These are phyloP conservation scores for Suillus tomentosus DNA, from an alignment of 768 basidiomycete genomes.

Conservation along the genomic window DNA sequence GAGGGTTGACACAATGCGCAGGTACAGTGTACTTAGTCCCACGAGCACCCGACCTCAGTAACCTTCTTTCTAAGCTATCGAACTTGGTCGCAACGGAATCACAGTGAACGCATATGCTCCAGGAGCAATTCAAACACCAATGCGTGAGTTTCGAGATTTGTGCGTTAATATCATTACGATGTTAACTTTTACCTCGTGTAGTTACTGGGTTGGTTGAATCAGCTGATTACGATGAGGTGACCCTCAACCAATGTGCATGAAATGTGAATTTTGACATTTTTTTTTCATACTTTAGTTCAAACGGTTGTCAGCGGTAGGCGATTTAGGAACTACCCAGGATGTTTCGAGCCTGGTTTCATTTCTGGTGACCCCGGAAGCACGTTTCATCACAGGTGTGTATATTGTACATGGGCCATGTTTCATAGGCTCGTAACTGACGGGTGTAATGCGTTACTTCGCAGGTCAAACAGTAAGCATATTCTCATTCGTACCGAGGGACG, in stretches of 20 bases:
- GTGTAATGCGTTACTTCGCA: slow-evolving; percentile 1
- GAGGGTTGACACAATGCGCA: slow-evolving; percentile 42
- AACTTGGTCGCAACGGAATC: slow-evolving; percentile 32
- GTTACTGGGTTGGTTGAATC: slow-evolving; percentile 21
- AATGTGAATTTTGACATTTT: neutral
- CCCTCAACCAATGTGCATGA: neutral
- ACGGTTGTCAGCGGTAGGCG: slow-evolving; percentile 21
- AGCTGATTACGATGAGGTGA: slow-evolving; percentile 20
- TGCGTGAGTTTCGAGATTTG: slow-evolving; percentile 25
- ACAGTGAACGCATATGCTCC: slow-evolving; percentile 39
- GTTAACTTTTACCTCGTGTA: slow-evolving; percentile 9
- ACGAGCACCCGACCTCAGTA: neutral
- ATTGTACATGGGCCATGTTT: neutral
- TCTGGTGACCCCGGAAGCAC: slow-evolving; percentile 35
- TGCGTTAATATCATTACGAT: neutral
- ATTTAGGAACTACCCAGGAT: slow-evolving; percentile 30
- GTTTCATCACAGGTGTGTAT: slow-evolving; percentile 38
- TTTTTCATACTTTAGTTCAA: slow-evolving; percentile 14
- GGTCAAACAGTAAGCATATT: slow-evolving; percentile 28
- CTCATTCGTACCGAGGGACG: neutral
- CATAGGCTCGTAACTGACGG: neutral
- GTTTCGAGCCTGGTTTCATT: slow-evolving; percentile 40
- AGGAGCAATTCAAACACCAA: slow-evolving; percentile 29
- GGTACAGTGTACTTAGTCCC: slow-evolving; percentile 17
- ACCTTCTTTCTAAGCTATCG: slow-evolving; percentile 27